phyloP scores from a whole-genome alignment of 805 yeast genomes.

The Kregervanrija delftensis region DNA sequence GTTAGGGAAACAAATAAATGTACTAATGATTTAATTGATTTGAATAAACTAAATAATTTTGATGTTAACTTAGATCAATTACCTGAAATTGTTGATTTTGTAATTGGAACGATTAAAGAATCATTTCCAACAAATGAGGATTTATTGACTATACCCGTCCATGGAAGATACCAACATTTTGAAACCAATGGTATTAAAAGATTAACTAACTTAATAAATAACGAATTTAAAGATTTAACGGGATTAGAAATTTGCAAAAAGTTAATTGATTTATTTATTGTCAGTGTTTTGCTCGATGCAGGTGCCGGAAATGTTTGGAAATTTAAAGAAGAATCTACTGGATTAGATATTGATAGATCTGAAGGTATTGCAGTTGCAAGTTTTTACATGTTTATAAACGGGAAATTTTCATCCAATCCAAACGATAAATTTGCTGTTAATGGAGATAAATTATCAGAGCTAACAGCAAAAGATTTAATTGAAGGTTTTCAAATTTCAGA shows the following conservation, averaged over 20 bases:
- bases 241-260: conserved; percentile 44
- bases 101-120: conserved; percentile 36
- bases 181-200: conserved; percentile 44
- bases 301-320: conserved; percentile 62
- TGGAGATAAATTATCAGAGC: conserved; percentile 31
- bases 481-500: conserved; percentile 42
- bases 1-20: conserved; percentile 46
- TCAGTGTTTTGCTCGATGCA: conserved; percentile 59
- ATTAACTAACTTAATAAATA: conserved; percentile 34
- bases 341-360: conserved; percentile 35
- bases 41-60: conserved; percentile 34
- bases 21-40: conserved; percentile 34
- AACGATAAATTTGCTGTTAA: conserved; percentile 36
- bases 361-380: conserved; percentile 64
- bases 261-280: conserved; percentile 49
- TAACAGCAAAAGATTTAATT: conserved; percentile 31
- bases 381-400: conserved; percentile 44
- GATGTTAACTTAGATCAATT: conserved; percentile 38
- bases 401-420: conserved; percentile 31
- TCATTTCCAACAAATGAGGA: conserved; percentile 37
- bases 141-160: conserved; percentile 48
- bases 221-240: conserved; percentile 26
- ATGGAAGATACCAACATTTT: conserved; percentile 64
- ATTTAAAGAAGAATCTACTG: conserved; percentile 32
- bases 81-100: conserved; percentile 37